A percentile compares a stretch with the other conserved stretches of the same genome.
These are phyloP conservation scores for Cairneyella variabilis DNA, from an alignment of 495 filamentous ascomycete genomes.

Conservation along the genomic window DNA sequence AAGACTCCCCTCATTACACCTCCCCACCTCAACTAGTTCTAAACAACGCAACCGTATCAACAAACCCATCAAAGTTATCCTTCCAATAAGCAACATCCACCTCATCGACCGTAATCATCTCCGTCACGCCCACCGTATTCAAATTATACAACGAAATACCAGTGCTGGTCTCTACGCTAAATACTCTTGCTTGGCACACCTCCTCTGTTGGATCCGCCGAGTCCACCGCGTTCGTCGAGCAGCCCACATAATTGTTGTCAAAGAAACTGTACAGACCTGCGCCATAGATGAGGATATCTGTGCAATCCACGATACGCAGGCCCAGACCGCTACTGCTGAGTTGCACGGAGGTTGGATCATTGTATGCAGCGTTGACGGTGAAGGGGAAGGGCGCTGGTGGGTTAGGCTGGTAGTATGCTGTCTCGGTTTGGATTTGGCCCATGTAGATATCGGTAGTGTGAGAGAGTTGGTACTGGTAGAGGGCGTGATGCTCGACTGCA, in stretches of 20 bases:
- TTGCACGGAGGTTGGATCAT: constrained; percentile 53
- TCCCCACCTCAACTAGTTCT: constrained; percentile 3
- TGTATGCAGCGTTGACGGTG: constrained; percentile 39
- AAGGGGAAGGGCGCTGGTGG: constrained; percentile 60
- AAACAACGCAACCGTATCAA: constrained; percentile 40
- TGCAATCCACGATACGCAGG: constrained; percentile 56
- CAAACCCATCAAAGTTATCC: constrained; percentile 43
- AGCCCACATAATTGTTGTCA: constrained; percentile 39
- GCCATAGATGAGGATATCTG: constrained; percentile 59
- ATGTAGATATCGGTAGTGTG: constrained; percentile 65
- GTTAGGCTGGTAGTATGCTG: constrained; percentile 62
- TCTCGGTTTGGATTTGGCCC: constrained; percentile 80
- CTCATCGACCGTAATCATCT: constrained; percentile 32
- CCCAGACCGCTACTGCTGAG: constrained; percentile 54
- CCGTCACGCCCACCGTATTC: constrained; percentile 47
- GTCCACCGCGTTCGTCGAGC: not conserved
- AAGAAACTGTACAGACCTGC: constrained; percentile 79
- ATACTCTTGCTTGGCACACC: constrained; percentile 51
- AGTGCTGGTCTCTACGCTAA: constrained; percentile 37
- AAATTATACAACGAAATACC: constrained; percentile 50
- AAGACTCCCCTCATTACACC: not conserved
- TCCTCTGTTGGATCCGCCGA: constrained; percentile 30
- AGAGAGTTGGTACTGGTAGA: constrained; percentile 79
- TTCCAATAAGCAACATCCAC: constrained; percentile 19
- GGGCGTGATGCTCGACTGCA: constrained; percentile 67